These are phyloP conservation scores for Dillenia turbinata DNA, from an alignment of 164 flowering plant genomes.

Conservation along the genomic window DNA sequence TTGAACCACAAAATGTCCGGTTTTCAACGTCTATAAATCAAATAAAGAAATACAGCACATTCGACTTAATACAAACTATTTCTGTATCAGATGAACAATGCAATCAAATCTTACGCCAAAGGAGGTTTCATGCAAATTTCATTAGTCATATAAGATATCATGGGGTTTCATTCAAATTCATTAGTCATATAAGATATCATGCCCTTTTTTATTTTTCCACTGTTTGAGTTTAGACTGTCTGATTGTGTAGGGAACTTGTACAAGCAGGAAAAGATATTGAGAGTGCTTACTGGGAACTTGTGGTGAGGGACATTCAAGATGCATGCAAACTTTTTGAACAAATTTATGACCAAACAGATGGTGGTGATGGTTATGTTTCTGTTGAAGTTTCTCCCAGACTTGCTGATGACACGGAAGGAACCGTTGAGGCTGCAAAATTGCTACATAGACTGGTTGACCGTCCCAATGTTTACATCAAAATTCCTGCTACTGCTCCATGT, in stretches of 20 bases:
- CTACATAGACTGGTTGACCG: constrained; percentile 80
- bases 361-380: constrained; percentile 95
- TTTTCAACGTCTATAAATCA: no score
- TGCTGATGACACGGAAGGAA: constrained; percentile 81
- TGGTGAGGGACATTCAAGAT: constrained; percentile 97
- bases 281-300: constrained; percentile 95
- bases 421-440: constrained; percentile 98
- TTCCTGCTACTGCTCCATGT: constrained; percentile 92
- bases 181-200: no score
- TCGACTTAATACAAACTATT: no score
- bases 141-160: not conserved
- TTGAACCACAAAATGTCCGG: no score
- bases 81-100: no score
- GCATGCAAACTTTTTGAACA: constrained; percentile 95
- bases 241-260: constrained; percentile 69
- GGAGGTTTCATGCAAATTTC: not conserved
- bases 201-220: no score
- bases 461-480: constrained; percentile 88
- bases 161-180: not conserved
- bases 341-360: constrained; percentile 88
- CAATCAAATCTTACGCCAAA: not conserved
- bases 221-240: constrained; percentile 4
- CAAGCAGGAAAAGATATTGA: constrained; percentile 81
- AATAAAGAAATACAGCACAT: no score
- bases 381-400: constrained; percentile 97